Evolutionary conservation across 2,329 filamentous ascomycete genomes (phyloP), one percentile per base, ranked within the genome.

Genomic region (Graphilbum sp.): DNA sequence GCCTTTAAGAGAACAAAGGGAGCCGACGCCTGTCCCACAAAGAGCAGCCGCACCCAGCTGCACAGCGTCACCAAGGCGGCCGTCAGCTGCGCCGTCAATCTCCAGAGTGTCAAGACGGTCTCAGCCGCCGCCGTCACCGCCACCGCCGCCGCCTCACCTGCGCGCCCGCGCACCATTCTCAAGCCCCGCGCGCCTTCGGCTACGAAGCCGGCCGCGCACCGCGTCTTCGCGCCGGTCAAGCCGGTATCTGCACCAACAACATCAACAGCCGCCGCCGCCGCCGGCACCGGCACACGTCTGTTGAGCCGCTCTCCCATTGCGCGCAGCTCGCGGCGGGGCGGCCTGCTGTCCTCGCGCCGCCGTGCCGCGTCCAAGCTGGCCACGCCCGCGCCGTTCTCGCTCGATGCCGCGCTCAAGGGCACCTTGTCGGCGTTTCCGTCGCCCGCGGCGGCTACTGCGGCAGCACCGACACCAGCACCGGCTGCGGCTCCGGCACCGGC

Each of bases 231-330:
- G 12, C 23, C 4, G 30, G 12, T 11, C 6, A 24, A 24, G 21
- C 21, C 21, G n/a, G n/a, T n/a, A n/a, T n/a, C n/a, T n/a, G n/a
- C n/a, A n/a, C n/a, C 21, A 6, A 11, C 21, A 6, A 24, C 40
- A 52, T 59, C 43, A 47, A 61, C 43, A 64, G 63, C 45, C 64
- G 9, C 4, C 23, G n/a, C 11, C 21, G 21, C 21, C 11, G 11
- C 21, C 21, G 21, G 21, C 21, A 24, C 11, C 11, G 21, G 6
- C 11, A 16, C 3, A 3, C 36, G 16, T 65, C 73, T 34, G 73
- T 79, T n/a, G 79, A 80, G 31, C 82, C 81, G 47, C 82, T 85
- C 35, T 81, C 85, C 44, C 12, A 90, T 84, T 3, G 84, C 85
- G 3, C 80, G 69, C n/a, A 64, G 78, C 36, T 58, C 58, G 50